Evolutionary conservation across 371 early-diverging fungal species (phyloP).

Genomic region (Mucor piriformis): DNA sequence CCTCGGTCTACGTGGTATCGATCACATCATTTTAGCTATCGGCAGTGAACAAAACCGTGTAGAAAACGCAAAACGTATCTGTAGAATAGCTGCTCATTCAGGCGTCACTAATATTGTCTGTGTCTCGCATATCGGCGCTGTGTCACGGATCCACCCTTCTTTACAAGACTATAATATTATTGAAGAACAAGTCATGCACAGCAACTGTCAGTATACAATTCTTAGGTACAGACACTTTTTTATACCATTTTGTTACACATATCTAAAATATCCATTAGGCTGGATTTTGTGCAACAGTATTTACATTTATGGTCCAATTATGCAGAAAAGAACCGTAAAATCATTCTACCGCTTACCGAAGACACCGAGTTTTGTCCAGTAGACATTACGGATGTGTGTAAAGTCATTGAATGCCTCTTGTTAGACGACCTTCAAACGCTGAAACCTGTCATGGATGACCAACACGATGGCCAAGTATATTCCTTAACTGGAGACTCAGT

Average conservation of each 20-base stretch:
- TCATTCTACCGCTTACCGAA: slow-evolving; percentile 25
- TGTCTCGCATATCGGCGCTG: slow-evolving; percentile 50
- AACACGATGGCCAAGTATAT: slow-evolving; percentile 32
- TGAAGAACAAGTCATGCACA: slow-evolving; percentile 41
- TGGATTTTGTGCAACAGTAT: slow-evolving; percentile 48
- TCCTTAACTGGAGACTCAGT: slow-evolving; percentile 29
- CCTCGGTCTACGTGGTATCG: slow-evolving; percentile 42
- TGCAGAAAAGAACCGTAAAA: slow-evolving; percentile 27
- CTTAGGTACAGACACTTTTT: slow-evolving; percentile 31
- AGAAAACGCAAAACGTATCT: slow-evolving; percentile 27
- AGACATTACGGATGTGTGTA: slow-evolving; percentile 32
- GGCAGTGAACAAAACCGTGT: slow-evolving; percentile 41
- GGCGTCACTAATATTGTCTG: slow-evolving; percentile 43
- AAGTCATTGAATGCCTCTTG: slow-evolving; percentile 22
- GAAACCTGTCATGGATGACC: slow-evolving; percentile 6
- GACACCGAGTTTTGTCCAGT: slow-evolving; percentile 29
- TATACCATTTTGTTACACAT: neutral
- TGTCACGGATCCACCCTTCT: slow-evolving; percentile 24
- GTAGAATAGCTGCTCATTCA: slow-evolving; percentile 36
- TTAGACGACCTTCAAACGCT: slow-evolving; percentile 7
- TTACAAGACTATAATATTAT: slow-evolving; percentile 40
- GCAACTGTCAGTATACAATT: slow-evolving; percentile 40
- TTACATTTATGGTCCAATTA: slow-evolving; percentile 37
- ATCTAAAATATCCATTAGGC: too few relatives aligned
- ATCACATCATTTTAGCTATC: slow-evolving; percentile 37